Conservation (phyloP, 257 asterid genomes). For the Ocimum tenuiflorum region DNA sequence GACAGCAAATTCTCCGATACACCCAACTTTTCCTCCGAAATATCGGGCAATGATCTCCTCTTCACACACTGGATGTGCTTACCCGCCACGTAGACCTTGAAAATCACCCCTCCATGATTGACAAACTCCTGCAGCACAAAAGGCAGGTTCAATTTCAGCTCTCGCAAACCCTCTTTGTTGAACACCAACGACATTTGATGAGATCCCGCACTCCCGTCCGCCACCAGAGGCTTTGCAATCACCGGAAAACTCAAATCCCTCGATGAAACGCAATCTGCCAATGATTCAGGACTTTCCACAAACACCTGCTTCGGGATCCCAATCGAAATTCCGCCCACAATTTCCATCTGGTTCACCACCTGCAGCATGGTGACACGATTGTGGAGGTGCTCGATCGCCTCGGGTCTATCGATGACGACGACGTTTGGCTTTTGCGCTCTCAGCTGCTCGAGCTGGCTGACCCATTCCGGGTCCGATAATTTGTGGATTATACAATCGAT, state of each 20-base stretch:
- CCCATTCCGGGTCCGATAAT: conserved; percentile 44
- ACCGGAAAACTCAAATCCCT: conserved; percentile 42
- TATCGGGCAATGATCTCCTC: conserved; percentile 65
- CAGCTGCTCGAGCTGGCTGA: conserved; percentile 34
- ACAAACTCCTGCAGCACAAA: conserved; percentile 75
- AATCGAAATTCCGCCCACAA: conserved; percentile 16
- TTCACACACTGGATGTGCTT: conserved; percentile 53
- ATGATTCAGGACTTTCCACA: conserved; percentile 33
- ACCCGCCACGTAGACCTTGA: conserved; percentile 79
- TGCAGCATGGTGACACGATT: conserved; percentile 65
- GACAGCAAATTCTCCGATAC: conserved; percentile 29
- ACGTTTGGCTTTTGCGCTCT: conserved; percentile 32
- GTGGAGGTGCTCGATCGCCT: conserved; percentile 52
- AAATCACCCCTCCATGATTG: conserved; percentile 82
- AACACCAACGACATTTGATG: conserved; percentile 65
- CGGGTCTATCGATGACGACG: conserved; percentile 51
- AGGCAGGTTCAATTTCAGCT: conserved; percentile 35
- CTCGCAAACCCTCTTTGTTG: conserved; percentile 44
- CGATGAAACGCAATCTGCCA: neutral
- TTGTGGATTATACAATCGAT: conserved; percentile 71
- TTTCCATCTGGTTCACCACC: conserved; percentile 34
- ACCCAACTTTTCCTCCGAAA: conserved; percentile 22
- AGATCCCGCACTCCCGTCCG: conserved; percentile 54
- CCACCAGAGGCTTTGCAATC: conserved; percentile 60
- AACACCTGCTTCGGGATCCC: conserved; percentile 57